Evolutionary conservation across 129 eudicot genomes (phyloP).

Genomic region (Deinandra increscens): DNA sequence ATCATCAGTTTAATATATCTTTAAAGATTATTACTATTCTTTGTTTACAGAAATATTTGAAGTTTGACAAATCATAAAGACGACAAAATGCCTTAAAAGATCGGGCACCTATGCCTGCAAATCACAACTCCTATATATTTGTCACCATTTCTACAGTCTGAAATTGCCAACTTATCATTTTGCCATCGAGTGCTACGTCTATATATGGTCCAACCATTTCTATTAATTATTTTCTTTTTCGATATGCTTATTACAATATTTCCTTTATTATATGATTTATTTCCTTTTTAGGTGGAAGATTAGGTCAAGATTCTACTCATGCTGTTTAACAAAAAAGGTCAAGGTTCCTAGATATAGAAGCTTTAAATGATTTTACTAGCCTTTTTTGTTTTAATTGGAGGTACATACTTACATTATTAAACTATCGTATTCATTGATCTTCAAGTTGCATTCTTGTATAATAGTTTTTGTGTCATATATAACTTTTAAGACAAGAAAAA

Average conservation of each 20-base stretch:
- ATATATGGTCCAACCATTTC: conserved; percentile 36
- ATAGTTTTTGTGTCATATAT: no score
- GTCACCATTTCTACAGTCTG: conserved; percentile 29
- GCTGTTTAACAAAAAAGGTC: no score
- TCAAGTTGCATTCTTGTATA: no score
- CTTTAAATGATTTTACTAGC: background rate
- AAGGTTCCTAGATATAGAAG: background rate
- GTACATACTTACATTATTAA: no score
- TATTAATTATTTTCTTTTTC: background rate
- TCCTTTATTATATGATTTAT: no score
- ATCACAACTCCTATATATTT: conserved; percentile 26
- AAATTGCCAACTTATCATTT: conserved; percentile 38
- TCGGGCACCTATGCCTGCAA: conserved; percentile 40
- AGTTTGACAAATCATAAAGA: conserved; percentile 16
- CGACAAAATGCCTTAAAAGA: conserved; percentile 29
- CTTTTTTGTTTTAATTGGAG: no score
- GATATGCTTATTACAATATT: background rate
- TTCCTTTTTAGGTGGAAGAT: no score
- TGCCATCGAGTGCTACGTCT: conserved; percentile 37
- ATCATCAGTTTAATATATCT: no score
- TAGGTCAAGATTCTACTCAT: background rate
- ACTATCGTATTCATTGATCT: no score
- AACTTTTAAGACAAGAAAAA: no score
- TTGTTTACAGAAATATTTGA: background rate
- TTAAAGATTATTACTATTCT: no score